These are phyloP conservation scores for Colletotrichum karsti DNA, from an alignment of 2,329 filamentous ascomycete genomes.

Conservation along the genomic window DNA sequence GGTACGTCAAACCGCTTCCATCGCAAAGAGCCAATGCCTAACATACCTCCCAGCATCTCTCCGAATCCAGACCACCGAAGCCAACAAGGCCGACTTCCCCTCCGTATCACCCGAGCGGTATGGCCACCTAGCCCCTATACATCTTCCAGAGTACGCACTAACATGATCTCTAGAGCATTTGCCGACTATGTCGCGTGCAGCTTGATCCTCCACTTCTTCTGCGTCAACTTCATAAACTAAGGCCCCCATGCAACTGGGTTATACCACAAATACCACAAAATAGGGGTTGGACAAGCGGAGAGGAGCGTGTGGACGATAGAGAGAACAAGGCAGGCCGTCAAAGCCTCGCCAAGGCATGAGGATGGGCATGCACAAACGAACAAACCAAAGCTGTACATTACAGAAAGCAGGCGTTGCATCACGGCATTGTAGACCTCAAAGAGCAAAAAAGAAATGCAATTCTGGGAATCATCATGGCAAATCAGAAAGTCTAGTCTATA, in stretches of 20 bases:
- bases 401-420: constrained; percentile 20
- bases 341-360: background rate
- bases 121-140: constrained; percentile 22
- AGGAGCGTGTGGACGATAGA: background rate
- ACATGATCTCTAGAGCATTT: constrained; percentile 75
- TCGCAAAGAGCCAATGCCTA: background rate
- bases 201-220: constrained; percentile 97
- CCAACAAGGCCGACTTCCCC: constrained; percentile 82
- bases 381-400: constrained; percentile 24
- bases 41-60: constrained; percentile 64
- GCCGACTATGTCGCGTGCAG: constrained; percentile 96
- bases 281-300: background rate
- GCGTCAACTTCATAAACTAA: constrained; percentile 99
- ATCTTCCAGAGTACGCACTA: constrained; percentile 7
- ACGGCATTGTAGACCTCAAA: constrained; percentile 20
- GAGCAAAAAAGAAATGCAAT: constrained; percentile 27
- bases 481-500: background rate
- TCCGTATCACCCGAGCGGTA: constrained; percentile 84
- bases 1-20: constrained; percentile 58
- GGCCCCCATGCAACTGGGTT: background rate
- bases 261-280: constrained; percentile 15
- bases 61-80: constrained; percentile 89
- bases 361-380: background rate
- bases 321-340: background rate
- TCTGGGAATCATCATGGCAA: constrained; percentile 37